Conservation (phyloP, 495 filamentous ascomycete genomes). For the Rostrohypoxylon terebratum region DNA sequence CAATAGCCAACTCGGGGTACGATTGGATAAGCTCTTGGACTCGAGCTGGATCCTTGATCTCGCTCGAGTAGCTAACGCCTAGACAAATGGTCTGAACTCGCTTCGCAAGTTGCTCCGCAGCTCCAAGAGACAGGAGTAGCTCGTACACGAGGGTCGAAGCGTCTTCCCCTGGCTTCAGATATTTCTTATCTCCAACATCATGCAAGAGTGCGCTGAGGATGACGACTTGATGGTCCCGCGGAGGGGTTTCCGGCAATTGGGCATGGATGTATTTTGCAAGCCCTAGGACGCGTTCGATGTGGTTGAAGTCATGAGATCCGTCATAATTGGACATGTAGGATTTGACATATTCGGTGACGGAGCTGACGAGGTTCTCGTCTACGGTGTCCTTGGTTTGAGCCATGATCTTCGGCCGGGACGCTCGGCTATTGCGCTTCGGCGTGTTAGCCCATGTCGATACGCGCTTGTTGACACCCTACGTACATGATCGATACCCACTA, state of each 20-base stretch:
- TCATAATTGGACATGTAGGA: slow-evolving; percentile 85
- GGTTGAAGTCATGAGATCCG: slow-evolving; percentile 84
- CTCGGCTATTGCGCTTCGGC: slow-evolving; percentile 37
- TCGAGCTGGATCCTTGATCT: slow-evolving; percentile 67
- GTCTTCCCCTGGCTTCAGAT: slow-evolving; percentile 66
- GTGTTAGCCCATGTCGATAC: slow-evolving; percentile 42
- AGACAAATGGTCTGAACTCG: slow-evolving; percentile 76
- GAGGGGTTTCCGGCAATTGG: slow-evolving; percentile 54
- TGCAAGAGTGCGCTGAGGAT: slow-evolving; percentile 83
- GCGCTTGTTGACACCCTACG: slow-evolving; percentile 42
- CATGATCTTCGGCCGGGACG: slow-evolving; percentile 34
- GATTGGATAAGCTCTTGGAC: slow-evolving; percentile 65
- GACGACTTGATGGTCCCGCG: slow-evolving; percentile 66
- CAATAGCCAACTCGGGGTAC: slow-evolving; percentile 81
- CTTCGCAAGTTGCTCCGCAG: slow-evolving; percentile 64
- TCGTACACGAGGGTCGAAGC: slow-evolving; percentile 65
- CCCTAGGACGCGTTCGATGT: slow-evolving; percentile 81
- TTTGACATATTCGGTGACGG: slow-evolving; percentile 69
- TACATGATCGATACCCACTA: slow-evolving; percentile 28
- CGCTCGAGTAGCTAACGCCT: slow-evolving; percentile 82
- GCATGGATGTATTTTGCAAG: slow-evolving; percentile 72
- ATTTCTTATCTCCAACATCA: slow-evolving; percentile 90
- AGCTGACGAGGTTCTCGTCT: slow-evolving; percentile 57
- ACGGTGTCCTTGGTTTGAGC: slow-evolving; percentile 47
- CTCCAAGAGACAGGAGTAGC: slow-evolving; percentile 69